These are phyloP conservation scores for Pseudocercospora eumusae DNA, from an alignment of 2,329 filamentous ascomycete species.

Conservation along the genomic window DNA sequence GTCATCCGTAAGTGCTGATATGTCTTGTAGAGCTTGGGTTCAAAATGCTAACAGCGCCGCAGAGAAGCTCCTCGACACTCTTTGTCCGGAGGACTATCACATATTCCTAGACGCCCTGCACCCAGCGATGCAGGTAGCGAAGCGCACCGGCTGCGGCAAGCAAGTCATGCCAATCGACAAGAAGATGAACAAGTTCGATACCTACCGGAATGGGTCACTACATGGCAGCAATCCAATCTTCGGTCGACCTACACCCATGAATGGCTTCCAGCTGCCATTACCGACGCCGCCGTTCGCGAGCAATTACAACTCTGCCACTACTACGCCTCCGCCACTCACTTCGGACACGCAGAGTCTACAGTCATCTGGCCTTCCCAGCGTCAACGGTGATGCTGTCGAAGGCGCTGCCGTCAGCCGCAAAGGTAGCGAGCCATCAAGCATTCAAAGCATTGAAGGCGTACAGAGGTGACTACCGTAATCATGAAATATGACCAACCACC, in stretches of 20 bases:
- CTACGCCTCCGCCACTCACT: constrained; percentile 34
- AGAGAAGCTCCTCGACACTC: constrained; percentile 75
- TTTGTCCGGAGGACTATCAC: constrained; percentile 45
- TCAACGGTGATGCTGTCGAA: constrained; percentile 41
- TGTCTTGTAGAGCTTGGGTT: not conserved
- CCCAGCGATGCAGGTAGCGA: constrained; percentile 50
- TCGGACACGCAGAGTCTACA: constrained; percentile 35
- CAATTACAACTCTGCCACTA: constrained; percentile 34
- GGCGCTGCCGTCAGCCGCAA: constrained; percentile 36
- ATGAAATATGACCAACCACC: not conserved
- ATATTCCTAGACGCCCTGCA: constrained; percentile 46
- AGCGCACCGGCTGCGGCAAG: constrained; percentile 46
- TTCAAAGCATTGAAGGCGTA: constrained; percentile 22
- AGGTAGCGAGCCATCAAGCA: constrained; percentile 30
- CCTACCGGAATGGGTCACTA: constrained; percentile 25
- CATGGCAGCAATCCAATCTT: constrained; percentile 8
- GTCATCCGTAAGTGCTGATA: constrained; percentile 77
- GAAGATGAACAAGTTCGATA: constrained; percentile 50
- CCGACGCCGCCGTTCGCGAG: constrained; percentile 27
- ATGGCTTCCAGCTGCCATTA: constrained; percentile 19
- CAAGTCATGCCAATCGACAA: constrained; percentile 51
- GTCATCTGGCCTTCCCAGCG: constrained; percentile 33
- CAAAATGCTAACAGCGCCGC: constrained; percentile 6
- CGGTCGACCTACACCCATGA: constrained; percentile 9
- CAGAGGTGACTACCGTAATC: constrained; percentile 19